phyloP scores from a whole-genome alignment of 352 stramenopile genomes.

The Phytophthora rubi region DNA sequence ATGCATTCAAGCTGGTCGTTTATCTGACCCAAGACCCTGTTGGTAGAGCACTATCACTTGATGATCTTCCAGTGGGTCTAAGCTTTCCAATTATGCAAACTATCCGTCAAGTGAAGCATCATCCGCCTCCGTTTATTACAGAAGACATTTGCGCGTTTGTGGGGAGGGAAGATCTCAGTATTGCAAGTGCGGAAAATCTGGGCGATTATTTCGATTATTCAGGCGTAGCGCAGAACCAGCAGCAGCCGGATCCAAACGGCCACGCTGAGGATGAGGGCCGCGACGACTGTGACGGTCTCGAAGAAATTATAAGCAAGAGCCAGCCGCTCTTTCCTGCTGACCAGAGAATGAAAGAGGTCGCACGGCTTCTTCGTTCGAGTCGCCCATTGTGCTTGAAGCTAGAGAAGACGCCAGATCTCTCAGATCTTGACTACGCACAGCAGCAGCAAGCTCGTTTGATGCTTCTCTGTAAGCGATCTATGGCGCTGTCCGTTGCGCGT shows the following conservation, averaged over 20 bases:
- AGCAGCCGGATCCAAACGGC: slow-evolving; percentile 19
- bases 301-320: slow-evolving; percentile 57
- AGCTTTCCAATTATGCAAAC: slow-evolving; percentile 63
- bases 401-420: slow-evolving; percentile 67
- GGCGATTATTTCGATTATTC: slow-evolving; percentile 12
- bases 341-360: slow-evolving; percentile 85
- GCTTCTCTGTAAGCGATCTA: slow-evolving; percentile 93
- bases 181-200: slow-evolving; percentile 24
- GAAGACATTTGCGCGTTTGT: slow-evolving; percentile 66
- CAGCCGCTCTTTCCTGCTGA: slow-evolving; percentile 74
- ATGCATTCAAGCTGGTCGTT: slow-evolving; percentile 51
- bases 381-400: slow-evolving; percentile 75
- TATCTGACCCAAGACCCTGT: slow-evolving; percentile 55
- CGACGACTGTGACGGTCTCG: slow-evolving; percentile 66
- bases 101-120: slow-evolving; percentile 63
- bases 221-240: slow-evolving; percentile 9
- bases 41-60: slow-evolving; percentile 45
- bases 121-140: slow-evolving; percentile 62
- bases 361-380: slow-evolving; percentile 78
- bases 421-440: slow-evolving; percentile 75
- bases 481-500: slow-evolving; percentile 93
- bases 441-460: slow-evolving; percentile 96
- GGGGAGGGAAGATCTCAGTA: slow-evolving; percentile 64
- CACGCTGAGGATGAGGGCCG: slow-evolving; percentile 19
- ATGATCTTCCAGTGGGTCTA: slow-evolving; percentile 66